Evolutionary conservation across 257 asterid species (phyloP).

Genomic region (Coffea canephora): DNA sequence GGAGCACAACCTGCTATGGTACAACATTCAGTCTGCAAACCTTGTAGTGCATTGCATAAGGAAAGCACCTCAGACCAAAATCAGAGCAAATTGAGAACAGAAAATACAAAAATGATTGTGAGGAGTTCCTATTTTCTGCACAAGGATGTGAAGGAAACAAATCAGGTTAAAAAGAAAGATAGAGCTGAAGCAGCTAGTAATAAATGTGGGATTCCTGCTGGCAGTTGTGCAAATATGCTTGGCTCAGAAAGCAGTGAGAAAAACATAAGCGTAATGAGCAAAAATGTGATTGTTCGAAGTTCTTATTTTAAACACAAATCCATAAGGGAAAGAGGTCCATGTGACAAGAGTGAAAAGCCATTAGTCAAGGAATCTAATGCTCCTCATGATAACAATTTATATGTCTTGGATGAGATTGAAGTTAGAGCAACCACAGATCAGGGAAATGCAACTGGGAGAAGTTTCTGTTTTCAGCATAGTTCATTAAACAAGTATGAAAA

Average conservation of each 20-base stretch:
- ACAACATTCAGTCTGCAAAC: conserved; percentile 48
- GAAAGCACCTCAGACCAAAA: conserved; percentile 36
- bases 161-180: conserved; percentile 13
- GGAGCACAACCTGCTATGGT: conserved; percentile 24
- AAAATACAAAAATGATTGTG: conserved; percentile 20
- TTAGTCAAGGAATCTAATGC: conserved; percentile 20
- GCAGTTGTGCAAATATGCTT: conserved; percentile 15
- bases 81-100: conserved; percentile 19
- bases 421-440: conserved; percentile 24
- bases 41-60: conserved; percentile 55
- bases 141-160: conserved; percentile 13
- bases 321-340: conserved; percentile 24
- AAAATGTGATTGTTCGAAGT: conserved; percentile 48
- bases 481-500: conserved; percentile 32
- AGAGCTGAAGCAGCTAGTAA: conserved; percentile 18
- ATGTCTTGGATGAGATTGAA: conserved; percentile 28
- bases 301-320: conserved; percentile 54
- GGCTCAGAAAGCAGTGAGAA: conserved; percentile 34
- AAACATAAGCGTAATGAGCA: conserved; percentile 26
- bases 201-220: not conserved
- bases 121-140: conserved; percentile 38
- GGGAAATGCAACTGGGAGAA: conserved; percentile 31
- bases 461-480: conserved; percentile 35
- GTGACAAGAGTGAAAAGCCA: conserved; percentile 24
- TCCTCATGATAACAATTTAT: conserved; percentile 6